These are phyloP conservation scores for Xanthoceras sorbifolium DNA, from an alignment of 345 rosid species.

Conservation along the genomic window DNA sequence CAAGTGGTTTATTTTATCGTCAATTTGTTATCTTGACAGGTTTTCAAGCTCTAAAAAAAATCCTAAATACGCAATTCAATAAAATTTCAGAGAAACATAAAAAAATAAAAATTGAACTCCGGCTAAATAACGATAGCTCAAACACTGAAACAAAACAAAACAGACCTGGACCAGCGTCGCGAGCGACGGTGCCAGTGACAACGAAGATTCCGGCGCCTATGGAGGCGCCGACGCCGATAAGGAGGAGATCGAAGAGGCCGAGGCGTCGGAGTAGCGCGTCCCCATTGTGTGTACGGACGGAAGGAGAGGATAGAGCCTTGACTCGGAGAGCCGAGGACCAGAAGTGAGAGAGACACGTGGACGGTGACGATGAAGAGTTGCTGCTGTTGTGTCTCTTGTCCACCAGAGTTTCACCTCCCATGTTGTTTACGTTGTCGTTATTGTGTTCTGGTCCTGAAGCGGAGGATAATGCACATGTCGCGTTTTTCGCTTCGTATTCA, in stretches of 20 bases:
- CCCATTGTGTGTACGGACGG: slow-evolving; percentile 34
- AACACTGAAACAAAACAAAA: not conserved
- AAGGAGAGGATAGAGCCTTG: slow-evolving; percentile 46
- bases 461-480: not conserved
- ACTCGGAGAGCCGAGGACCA: slow-evolving; percentile 72
- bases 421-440: not conserved
- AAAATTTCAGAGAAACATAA: not conserved
- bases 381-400: not conserved
- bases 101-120: not conserved
- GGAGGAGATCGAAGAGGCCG: slow-evolving; percentile 76
- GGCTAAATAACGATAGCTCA: not conserved
- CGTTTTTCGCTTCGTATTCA: not conserved
- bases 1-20: too few species aligned
- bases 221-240: slow-evolving; percentile 91
- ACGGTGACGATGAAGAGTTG: slow-evolving; percentile 28
- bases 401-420: slow-evolving; percentile 3
- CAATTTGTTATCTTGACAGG: not conserved
- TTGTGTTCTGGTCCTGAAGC: too few species aligned
- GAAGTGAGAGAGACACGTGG: slow-evolving; percentile 59
- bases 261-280: slow-evolving; percentile 81
- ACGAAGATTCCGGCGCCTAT: slow-evolving; percentile 97
- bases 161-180: slow-evolving; percentile 93
- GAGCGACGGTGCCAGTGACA: slow-evolving; percentile 94
- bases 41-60: not conserved
- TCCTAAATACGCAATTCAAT: not conserved